phyloP scores from a whole-genome alignment of 2,329 filamentous ascomycete species.

The Aspergillus sergii region DNA sequence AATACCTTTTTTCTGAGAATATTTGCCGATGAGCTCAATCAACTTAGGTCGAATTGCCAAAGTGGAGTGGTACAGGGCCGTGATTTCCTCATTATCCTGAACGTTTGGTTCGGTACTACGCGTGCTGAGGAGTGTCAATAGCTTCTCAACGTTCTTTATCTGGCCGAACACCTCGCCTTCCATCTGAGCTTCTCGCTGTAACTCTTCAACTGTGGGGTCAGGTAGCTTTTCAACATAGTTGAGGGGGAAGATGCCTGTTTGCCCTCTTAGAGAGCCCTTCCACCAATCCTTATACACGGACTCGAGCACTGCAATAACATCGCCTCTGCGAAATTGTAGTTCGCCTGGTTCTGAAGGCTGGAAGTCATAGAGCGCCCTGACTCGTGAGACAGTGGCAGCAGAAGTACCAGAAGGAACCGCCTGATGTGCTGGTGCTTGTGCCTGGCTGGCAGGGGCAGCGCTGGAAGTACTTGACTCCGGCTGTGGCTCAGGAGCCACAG shows the following conservation, averaged over 20 bases:
- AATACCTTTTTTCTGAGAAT: constrained; percentile 96
- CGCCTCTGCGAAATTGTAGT: constrained; percentile 92
- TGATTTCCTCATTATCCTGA: constrained; percentile 97
- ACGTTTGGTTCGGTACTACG: constrained; percentile 77
- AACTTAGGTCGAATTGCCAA: constrained; percentile 92
- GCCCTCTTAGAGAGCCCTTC: constrained; percentile 90
- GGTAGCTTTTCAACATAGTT: constrained; percentile 98
- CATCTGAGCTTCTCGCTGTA: constrained; percentile 95
- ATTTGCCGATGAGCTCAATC: constrained; percentile 97
- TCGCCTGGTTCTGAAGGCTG: constrained; percentile 91
- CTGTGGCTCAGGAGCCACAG: constrained; percentile 38
- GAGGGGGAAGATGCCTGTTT: constrained; percentile 95
- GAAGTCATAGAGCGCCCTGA: constrained; percentile 93
- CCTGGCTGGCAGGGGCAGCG: constrained; percentile 38
- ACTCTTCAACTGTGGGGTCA: constrained; percentile 89
- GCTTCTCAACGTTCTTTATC: constrained; percentile 75
- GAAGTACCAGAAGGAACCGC: constrained; percentile 80
- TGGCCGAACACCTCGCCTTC: constrained; percentile 78
- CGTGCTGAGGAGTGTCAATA: constrained; percentile 88
- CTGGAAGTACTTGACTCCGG: constrained; percentile 42
- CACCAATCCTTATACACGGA: constrained; percentile 99
- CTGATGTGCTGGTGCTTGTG: constrained; percentile 52
- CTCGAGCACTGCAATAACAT: constrained; percentile 95
- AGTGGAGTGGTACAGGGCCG: constrained; percentile 85
- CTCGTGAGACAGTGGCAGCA: constrained; percentile 91